Evolutionary conservation across 805 yeast species (phyloP), one percentile per base, ranked within the genome.

Genomic region (Metschnikowia matae): DNA sequence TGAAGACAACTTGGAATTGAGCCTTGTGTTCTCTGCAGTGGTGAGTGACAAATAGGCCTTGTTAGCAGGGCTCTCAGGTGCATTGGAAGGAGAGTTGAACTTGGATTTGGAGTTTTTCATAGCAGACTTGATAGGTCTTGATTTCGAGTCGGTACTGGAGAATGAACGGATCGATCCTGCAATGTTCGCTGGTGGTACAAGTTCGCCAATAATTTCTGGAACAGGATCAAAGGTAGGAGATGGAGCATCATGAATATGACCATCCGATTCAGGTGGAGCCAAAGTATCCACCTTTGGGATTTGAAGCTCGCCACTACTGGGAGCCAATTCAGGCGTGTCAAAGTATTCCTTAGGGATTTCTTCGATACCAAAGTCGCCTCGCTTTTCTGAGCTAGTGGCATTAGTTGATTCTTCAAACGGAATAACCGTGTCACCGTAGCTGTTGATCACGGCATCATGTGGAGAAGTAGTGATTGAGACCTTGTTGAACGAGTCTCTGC

Each of bases 21-120:
- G 62, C 51, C 90, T 74, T 0, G 94, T 87, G 63, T 87, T 87
- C 61, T 86, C 90, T 1, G 91, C 91, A 0, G 94, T 87, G 0
- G 91, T 77, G 48, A 84, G 66, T 0, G 88, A 82, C 40, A 85
- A 61, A 58, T 85, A 85, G 0, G 87, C 89, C 52, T 77, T 78
- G 26, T 79, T 79, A 0, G 88, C 87, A 1, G 85, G 73, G 20
- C 52, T 55, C 6, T 48, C 50, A 4, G 51, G 51, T 4, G 49
- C 34, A 15, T 48, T 41, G 34, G 50, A 50, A 15, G 44, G 35
- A 4, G 58, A 39, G 31, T 53, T 54, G 40, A 59, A 60, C 36
- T 61, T 57, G 4, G 70, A 60, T 8, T 59, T 53, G 1, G 74
- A 61, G 47, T 63, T 65, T 49, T 80, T 80, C 73, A 80, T 68